phyloP scores from a whole-genome alignment of 2,329 filamentous ascomycete species.

The Pezicula radicicola region DNA sequence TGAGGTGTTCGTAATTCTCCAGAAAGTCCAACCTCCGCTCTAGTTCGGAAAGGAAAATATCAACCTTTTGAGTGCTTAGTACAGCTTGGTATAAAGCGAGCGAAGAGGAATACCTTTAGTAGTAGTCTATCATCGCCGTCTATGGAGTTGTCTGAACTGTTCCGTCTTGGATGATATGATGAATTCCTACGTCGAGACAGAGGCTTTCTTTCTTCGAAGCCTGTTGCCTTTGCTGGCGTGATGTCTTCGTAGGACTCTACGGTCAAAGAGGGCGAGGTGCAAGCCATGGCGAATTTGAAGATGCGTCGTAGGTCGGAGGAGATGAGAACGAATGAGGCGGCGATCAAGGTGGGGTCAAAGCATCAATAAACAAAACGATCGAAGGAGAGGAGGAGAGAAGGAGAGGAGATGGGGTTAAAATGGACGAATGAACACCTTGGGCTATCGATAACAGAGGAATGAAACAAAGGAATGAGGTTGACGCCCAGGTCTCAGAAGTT shows the following conservation, averaged over 20 bases:
- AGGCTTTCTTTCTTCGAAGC: constrained; percentile 15
- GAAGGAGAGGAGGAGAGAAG: background rate
- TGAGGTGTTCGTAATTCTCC: constrained; percentile 81
- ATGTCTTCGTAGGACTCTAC: constrained; percentile 26
- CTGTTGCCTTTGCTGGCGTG: constrained; percentile 14
- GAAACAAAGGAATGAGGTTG: constrained; percentile 9
- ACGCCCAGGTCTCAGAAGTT: constrained; percentile 7
- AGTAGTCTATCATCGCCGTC: constrained; percentile 60
- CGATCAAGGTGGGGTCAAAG: background rate
- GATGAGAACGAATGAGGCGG: background rate
- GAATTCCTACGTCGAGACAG: constrained; percentile 46
- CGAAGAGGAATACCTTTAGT: constrained; percentile 44
- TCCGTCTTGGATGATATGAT: constrained; percentile 49
- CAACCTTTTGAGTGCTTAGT: constrained; percentile 49
- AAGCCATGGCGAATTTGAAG: constrained; percentile 23
- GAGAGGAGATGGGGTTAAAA: background rate
- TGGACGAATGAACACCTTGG: background rate
- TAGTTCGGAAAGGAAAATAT: constrained; percentile 80
- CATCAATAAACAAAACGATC: background rate
- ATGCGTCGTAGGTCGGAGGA: no score
- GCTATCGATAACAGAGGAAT: constrained; percentile 1
- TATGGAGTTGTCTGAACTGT: constrained; percentile 58
- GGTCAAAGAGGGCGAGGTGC: constrained; percentile 27
- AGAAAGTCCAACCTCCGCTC: constrained; percentile 84
- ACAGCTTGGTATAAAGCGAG: background rate